Conservation (phyloP, 2,329 filamentous ascomycete species). For the Sporothrix pseudoabietina region DNA sequence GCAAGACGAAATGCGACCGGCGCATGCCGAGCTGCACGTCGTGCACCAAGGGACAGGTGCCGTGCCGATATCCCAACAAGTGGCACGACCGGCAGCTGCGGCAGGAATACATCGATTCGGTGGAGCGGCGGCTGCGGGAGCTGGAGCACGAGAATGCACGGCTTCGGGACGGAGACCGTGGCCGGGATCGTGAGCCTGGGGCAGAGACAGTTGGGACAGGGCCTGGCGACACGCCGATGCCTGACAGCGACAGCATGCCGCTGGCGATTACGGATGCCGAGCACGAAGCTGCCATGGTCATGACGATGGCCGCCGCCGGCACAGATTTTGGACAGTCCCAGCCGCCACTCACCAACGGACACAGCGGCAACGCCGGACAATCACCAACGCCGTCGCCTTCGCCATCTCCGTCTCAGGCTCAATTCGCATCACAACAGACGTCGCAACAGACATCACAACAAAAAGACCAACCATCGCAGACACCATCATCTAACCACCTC, state of each 20-base stretch:
- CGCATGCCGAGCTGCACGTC: constrained; percentile 22
- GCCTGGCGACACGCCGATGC: constrained; percentile 20
- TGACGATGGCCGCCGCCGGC: background rate
- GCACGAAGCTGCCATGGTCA: background rate
- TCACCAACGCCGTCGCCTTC: background rate
- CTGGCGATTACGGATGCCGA: constrained; percentile 18
- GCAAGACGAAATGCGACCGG: constrained; percentile 26
- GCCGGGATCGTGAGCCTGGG: background rate
- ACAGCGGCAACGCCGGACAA: background rate
- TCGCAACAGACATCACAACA: background rate
- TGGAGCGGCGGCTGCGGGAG: constrained; percentile 24
- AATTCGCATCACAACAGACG: background rate
- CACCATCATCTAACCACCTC: background rate
- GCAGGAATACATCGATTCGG: constrained; percentile 24
- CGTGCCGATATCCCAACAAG: constrained; percentile 24
- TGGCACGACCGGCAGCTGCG: constrained; percentile 26
- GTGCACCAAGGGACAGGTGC: constrained; percentile 22
- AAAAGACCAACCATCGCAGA: background rate
- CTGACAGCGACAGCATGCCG: background rate
- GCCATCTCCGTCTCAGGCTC: background rate
- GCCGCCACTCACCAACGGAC: background rate
- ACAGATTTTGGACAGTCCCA: background rate
- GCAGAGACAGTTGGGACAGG: background rate
- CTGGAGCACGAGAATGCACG: constrained; percentile 23
- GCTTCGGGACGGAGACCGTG: constrained; percentile 10